phyloP scores from a whole-genome alignment of 106 monocot genomes.

The Platanthera zijinensis region DNA sequence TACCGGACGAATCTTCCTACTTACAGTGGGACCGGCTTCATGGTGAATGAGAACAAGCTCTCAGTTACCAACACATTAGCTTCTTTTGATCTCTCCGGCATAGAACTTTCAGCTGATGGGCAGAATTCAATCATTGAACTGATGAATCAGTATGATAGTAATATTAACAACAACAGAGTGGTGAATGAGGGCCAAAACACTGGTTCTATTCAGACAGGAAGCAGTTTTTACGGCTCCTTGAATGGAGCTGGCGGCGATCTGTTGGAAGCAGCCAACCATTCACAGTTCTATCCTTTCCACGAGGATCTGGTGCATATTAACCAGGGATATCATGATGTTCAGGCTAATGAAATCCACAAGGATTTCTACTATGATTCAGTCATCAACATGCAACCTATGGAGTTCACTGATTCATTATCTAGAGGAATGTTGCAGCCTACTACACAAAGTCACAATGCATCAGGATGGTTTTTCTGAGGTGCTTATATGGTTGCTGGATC shows the following conservation, averaged over 20 bases:
- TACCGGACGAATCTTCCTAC: constrained; percentile 15
- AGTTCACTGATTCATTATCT: background rate
- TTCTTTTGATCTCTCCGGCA: constrained; percentile 11
- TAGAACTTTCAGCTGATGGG: constrained; percentile 50
- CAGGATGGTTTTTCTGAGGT: constrained; percentile 9
- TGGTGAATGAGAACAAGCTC: constrained; percentile 46
- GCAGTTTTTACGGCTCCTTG: background rate
- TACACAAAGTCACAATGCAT: background rate
- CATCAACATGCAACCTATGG: constrained; percentile 3
- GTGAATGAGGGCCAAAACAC: background rate
- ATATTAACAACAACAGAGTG: constrained; percentile 1
- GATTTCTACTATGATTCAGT: background rate
- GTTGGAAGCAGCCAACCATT: background rate
- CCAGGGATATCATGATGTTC: background rate
- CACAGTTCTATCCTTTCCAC: constrained; percentile 9
- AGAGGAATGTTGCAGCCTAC: constrained; percentile 7
- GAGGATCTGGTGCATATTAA: constrained; percentile 7
- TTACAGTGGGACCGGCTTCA: background rate
- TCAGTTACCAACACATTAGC: constrained; percentile 12
- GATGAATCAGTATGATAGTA: constrained; percentile 58
- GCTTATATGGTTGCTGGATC: background rate
- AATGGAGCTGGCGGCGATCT: background rate
- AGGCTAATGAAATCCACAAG: background rate
- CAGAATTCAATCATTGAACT: constrained; percentile 56
- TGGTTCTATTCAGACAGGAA: background rate